Evolutionary conservation across 441 rosid genomes (phyloP).

Genomic region (Euphorbia schlechtendalii): DNA sequence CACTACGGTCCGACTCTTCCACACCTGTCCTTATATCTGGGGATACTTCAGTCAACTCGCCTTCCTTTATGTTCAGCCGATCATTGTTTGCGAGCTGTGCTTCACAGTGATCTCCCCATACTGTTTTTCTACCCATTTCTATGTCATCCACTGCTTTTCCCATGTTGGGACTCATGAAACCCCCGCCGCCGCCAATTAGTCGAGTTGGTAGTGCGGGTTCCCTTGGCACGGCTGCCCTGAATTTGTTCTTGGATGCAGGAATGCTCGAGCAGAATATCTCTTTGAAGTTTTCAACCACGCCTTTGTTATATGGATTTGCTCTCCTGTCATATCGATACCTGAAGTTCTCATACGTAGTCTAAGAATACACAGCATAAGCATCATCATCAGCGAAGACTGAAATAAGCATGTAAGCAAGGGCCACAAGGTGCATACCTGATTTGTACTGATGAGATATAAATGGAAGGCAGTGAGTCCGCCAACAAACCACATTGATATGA

Average conservation of each 20-base stretch:
- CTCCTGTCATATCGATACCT: constrained; percentile 73
- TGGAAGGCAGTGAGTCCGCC: constrained; percentile 95
- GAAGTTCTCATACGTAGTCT: constrained; percentile 96
- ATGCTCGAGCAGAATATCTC: constrained; percentile 62
- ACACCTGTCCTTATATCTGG: constrained; percentile 61
- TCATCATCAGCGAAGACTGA: no score
- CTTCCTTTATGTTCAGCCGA: constrained; percentile 60
- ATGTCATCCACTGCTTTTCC: constrained; percentile 74
- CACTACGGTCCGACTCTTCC: constrained; percentile 59
- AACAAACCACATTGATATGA: constrained; percentile 89
- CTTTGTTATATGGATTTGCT: constrained; percentile 76
- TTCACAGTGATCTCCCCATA: constrained; percentile 59
- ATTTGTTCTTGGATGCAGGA: constrained; percentile 55
- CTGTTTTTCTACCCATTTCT: constrained; percentile 83
- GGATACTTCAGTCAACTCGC: constrained; percentile 62
- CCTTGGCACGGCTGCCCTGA: constrained; percentile 54
- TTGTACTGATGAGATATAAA: constrained; percentile 80
- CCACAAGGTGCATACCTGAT: constrained; percentile 89
- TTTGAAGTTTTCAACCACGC: constrained; percentile 59
- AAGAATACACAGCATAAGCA: constrained; percentile 19
- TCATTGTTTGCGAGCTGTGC: constrained; percentile 48
- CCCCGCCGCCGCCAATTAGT: constrained; percentile 40
- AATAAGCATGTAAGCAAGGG: no score
- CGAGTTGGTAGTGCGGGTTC: constrained; percentile 55
- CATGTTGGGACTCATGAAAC: constrained; percentile 85